These are phyloP conservation scores for Alternaria postmessia DNA, from an alignment of 2,329 filamentous ascomycete genomes.

Conservation along the genomic window DNA sequence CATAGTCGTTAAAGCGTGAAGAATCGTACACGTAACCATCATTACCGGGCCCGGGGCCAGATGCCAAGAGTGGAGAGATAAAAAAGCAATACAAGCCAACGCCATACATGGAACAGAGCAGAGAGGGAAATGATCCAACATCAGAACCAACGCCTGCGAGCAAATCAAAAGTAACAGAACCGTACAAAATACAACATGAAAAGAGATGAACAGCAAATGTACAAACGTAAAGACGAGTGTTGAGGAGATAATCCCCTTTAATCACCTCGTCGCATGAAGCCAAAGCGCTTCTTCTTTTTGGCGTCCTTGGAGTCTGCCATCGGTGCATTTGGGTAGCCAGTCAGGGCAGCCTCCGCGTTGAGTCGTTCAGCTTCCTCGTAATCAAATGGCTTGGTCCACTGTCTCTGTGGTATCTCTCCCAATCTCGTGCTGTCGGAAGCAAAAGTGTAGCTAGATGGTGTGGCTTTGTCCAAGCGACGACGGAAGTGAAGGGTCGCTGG, in stretches of 20 bases:
- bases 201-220: constrained; percentile 5
- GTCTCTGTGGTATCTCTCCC: constrained; percentile 57
- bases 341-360: constrained; percentile 50
- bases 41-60: constrained; percentile 16
- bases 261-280: constrained; percentile 18
- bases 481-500: constrained; percentile 19
- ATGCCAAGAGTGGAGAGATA: constrained; percentile 10
- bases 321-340: constrained; percentile 17
- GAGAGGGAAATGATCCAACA: not conserved
- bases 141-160: not conserved
- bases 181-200: not conserved
- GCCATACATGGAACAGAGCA: not conserved
- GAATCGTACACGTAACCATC: constrained; percentile 14
- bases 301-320: constrained; percentile 11
- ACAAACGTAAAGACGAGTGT: constrained; percentile 3
- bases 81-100: constrained; percentile 2
- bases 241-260: not conserved
- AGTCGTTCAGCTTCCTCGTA: constrained; percentile 52
- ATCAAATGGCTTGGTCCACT: constrained; percentile 55
- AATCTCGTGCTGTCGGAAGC: constrained; percentile 58
- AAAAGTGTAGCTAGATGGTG: constrained; percentile 54
- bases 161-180: not conserved
- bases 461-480: constrained; percentile 46
- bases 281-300: constrained; percentile 18
- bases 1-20: constrained; percentile 15